These are phyloP conservation scores for Trichoderma asperelloides DNA, from an alignment of 495 filamentous ascomycete genomes.

Conservation along the genomic window DNA sequence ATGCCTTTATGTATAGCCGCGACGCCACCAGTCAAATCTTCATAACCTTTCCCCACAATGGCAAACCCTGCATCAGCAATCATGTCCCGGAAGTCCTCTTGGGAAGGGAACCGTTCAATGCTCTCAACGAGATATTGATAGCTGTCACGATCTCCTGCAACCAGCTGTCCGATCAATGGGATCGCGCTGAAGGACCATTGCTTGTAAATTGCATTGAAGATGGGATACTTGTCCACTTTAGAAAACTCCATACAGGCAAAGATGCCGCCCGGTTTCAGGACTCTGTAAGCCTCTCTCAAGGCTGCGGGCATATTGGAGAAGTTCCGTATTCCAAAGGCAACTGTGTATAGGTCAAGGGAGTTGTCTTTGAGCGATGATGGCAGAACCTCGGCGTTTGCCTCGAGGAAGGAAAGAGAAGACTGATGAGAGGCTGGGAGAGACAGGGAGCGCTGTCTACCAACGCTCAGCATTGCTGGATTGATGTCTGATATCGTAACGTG, in stretches of 20 bases:
- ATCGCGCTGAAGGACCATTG: conserved; percentile 93
- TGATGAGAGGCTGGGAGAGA: conserved; percentile 35
- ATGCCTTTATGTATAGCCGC: conserved; percentile 95
- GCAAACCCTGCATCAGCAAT: conserved; percentile 82
- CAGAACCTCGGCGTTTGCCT: conserved; percentile 84
- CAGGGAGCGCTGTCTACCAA: conserved; percentile 67
- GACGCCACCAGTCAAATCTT: conserved; percentile 84
- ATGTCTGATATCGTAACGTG: conserved; percentile 89
- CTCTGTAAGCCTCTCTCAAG: conserved; percentile 69
- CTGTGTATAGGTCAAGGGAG: conserved; percentile 85
- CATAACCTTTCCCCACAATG: conserved; percentile 71
- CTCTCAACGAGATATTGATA: conserved; percentile 99
- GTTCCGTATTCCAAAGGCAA: conserved; percentile 95
- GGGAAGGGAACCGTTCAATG: conserved; percentile 85
- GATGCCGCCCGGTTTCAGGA: conserved; percentile 88
- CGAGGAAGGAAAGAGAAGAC: conserved; percentile 59
- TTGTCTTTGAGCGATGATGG: conserved; percentile 46
- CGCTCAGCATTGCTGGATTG: conserved; percentile 86
- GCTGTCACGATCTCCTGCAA: conserved; percentile 87
- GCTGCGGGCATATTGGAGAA: conserved; percentile 82
- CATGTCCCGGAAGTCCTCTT: conserved; percentile 77
- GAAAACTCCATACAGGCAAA: conserved; percentile 97
- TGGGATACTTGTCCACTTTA: conserved; percentile 56
- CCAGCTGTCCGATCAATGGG: conserved; percentile 87
- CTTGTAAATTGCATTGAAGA: conserved; percentile 86